Evolutionary conservation across 495 filamentous ascomycete genomes (phyloP).

Genomic region (Hypoxylon fragiforme): DNA sequence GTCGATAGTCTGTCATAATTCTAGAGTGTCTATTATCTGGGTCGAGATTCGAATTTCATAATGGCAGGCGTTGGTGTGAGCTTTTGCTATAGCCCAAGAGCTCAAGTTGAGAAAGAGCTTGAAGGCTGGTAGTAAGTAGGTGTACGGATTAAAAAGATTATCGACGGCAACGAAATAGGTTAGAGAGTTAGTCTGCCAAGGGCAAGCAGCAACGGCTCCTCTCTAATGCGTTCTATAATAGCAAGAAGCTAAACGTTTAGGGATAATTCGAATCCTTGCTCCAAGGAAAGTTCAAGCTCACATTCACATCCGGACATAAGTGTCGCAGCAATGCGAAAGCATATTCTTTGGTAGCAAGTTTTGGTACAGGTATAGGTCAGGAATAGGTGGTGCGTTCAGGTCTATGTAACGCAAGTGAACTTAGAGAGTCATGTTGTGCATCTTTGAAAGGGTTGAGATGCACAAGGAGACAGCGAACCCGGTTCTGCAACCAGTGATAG

Average conservation of each 20-base stretch:
- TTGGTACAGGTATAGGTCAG: no score
- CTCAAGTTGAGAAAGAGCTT: not conserved
- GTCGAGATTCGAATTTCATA: conserved; percentile 8
- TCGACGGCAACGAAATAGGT: no score
- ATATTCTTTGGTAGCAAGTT: conserved; percentile 14
- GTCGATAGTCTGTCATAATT: conserved; percentile 19
- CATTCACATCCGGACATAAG: conserved; percentile 9
- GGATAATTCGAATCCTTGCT: not conserved
- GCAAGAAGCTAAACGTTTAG: not conserved
- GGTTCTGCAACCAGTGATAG: conserved; percentile 12
- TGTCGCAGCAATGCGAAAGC: conserved; percentile 16
- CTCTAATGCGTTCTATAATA: not conserved
- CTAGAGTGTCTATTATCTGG: conserved; percentile 1
- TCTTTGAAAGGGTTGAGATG: conserved; percentile 1
- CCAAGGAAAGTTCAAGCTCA: not conserved
- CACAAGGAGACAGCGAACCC: conserved; percentile 10
- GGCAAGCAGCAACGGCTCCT: not conserved
- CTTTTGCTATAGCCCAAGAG: not conserved
- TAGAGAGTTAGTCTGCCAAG: not conserved
- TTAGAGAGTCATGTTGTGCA: conserved; percentile 14
- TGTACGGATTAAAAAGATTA: no score
- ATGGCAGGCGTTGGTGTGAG: no score
- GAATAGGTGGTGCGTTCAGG: conserved; percentile 4
- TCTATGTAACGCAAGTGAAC: conserved; percentile 3
- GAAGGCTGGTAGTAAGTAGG: not conserved